Evolutionary conservation across 805 yeast genomes (phyloP), one percentile per base, ranked within the genome.

Genomic region (Schwanniomyces yamadae): DNA sequence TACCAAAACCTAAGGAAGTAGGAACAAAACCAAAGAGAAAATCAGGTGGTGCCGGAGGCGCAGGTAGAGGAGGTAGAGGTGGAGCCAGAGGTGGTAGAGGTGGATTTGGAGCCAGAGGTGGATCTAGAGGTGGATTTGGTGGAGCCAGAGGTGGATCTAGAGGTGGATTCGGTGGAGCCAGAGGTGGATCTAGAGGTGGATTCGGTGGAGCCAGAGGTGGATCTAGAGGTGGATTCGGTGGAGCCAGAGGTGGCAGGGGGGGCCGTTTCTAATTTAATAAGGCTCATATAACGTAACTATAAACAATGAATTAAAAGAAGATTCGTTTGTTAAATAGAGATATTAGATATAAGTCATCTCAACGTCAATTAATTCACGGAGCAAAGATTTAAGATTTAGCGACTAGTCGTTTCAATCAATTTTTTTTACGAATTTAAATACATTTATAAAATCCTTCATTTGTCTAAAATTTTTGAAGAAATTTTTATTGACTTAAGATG

Each of bases 1-100:
- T 93, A 64, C 99, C 99, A 48, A 88, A 91, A 70, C 95, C 99
- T 34, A 87, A 87, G 72, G 82, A 77, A 38, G 78, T 78, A 31
- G 91, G 90, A 26, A 93, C 95, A 46, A 84, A 83, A 59, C 82
- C 84, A 49, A 78, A 84, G 61, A 82, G 73, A 68, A 81, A 78
- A 71, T 71, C 78, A 52, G 69, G 75, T 28, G 72, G 77, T 40
- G 78, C 80, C 41, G 77, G 79, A 29, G 50, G 59, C 21, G 52
- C 63, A 20, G 75, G 77, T 24, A 61, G 72, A 27, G 69, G 69
- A 25, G 66, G 67, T 28, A 51, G 65, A 24, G 54, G 69, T 26
- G 64, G 71, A 33, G 37, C 41, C 36, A 31, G 56, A 33, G 58
- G 60, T 14, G 55, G 57, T 7, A 39, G 66, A 27, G 63, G 70